Evolutionary conservation across 345 rosid species (phyloP), one percentile per base, ranked within the genome.

Genomic region (Passiflora organensis): DNA sequence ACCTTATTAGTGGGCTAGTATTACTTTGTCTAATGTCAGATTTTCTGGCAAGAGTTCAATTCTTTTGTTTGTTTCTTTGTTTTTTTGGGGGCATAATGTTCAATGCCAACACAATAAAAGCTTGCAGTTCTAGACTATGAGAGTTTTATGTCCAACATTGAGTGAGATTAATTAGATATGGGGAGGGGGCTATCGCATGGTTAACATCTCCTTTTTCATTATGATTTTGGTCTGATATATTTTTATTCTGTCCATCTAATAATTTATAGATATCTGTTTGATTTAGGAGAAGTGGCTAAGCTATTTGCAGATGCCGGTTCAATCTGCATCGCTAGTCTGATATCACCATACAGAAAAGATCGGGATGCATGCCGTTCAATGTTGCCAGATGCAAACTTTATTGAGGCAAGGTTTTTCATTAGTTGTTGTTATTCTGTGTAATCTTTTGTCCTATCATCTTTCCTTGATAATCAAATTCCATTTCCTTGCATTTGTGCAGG

Each of bases 291-390:
- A 75, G 97, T 87, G 24, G 96, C 85, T 4, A 91, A 87, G 71
- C 91, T 87, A 53, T 91, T 91, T 71, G 83, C 95, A 14, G 97
- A 91, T 76, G 78, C 93, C 49, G 96, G 97, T 73, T 69, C 83
- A 65, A 82, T 91, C 65, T 91, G 93, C 70, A 80, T 91, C 19
- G 98, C 95, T 18, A 83, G 93, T 69, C 74, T 91, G 78, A 91
- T 88, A 75, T 91, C 96, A 9, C 98, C 95, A 0, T 88, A 86
- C 42, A 84, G 84, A 50, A 91, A 79, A 73, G 96, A 88, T 59
- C 76, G 91, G 32, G 93, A 82, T 63, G 88, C 95, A 11, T 91
- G 95, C 56, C 90, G 89, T 39, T 88, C 87, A 58, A 72, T 84
- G 87, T 65, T 88, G 65, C 77, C 73, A 1, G 84, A 80, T 58